A percentile compares a stretch with the other conserved stretches of the same genome.
phyloP scores from a whole-genome alignment of 495 filamentous ascomycete species.

The Penicillium coprophilum region DNA sequence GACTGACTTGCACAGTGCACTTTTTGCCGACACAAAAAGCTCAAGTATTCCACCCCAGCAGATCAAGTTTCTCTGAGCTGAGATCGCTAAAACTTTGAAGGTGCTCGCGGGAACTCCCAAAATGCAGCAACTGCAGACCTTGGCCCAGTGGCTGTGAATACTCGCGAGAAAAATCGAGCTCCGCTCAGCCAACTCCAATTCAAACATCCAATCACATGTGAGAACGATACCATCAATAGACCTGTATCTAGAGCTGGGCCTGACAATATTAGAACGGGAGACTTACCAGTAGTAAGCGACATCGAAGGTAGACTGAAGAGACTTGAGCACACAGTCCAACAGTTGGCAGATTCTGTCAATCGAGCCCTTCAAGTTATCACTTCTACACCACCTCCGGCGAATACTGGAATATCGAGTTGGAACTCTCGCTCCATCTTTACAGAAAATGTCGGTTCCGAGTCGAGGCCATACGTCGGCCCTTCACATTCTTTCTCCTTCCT shows the following conservation, averaged over 20 bases:
- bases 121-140: constrained; percentile 23
- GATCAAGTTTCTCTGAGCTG: too few species aligned
- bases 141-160: constrained; percentile 25
- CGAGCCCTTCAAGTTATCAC: not conserved
- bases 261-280: not conserved
- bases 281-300: not conserved
- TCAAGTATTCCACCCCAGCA: too few species aligned
- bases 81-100: too few species aligned
- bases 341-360: not conserved
- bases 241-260: not conserved
- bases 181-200: not conserved
- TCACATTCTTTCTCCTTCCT: constrained; percentile 20
- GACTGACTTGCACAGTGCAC: too few species aligned
- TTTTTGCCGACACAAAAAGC: too few species aligned
- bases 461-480: constrained; percentile 13
- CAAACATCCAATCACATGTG: not conserved
- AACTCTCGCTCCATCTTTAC: too few species aligned
- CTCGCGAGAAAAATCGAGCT: constrained; percentile 2
- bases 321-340: not conserved
- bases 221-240: not conserved
- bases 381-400: not conserved
- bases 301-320: not conserved
- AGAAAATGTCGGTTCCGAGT: not conserved
- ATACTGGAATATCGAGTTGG: not conserved
- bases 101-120: not conserved